Conservation (phyloP, 495 filamentous ascomycete species). For the Bathelium albidoporum region DNA sequence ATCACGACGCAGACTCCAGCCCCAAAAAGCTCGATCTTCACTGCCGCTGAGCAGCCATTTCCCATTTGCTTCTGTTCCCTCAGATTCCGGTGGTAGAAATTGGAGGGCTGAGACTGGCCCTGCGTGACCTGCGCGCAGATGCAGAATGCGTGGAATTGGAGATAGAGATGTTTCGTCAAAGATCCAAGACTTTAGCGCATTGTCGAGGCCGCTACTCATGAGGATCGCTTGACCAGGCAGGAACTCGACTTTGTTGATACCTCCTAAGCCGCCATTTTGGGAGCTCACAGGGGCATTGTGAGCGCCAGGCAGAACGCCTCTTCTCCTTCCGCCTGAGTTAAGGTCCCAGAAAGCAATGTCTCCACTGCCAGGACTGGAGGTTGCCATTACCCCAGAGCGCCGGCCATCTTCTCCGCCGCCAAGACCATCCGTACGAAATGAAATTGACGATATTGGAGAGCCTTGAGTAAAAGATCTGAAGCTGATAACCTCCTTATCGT, state of each 20-base stretch:
- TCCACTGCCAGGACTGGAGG: conserved; percentile 56
- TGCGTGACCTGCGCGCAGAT: conserved; percentile 77
- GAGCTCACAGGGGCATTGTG: conserved; percentile 56
- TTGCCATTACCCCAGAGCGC: conserved; percentile 76
- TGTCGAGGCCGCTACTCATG: conserved; percentile 82
- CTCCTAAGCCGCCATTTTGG: conserved; percentile 37
- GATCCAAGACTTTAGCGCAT: conserved; percentile 89
- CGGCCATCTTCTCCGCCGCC: conserved; percentile 83
- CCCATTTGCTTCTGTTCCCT: conserved; percentile 73
- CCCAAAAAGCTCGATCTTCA: conserved; percentile 83
- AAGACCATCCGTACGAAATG: conserved; percentile 82
- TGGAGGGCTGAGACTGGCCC: conserved; percentile 67
- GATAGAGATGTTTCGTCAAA: conserved; percentile 83
- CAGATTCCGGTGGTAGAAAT: conserved; percentile 76
- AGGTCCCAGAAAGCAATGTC: conserved; percentile 96
- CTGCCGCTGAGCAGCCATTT: conserved; percentile 94
- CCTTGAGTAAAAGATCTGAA: conserved; percentile 49
- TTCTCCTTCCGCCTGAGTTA: conserved; percentile 71
- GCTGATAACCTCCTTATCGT: conserved; percentile 56
- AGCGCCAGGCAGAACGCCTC: conserved; percentile 71
- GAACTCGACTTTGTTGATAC: conserved; percentile 75
- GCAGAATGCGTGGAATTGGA: conserved; percentile 70
- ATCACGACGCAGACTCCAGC: conserved; percentile 86
- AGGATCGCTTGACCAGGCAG: conserved; percentile 83
- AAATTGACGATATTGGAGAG: conserved; percentile 61